Evolutionary conservation across 1,284 basidiomycete genomes (phyloP).

Genomic region (Pseudozyma pruni): DNA sequence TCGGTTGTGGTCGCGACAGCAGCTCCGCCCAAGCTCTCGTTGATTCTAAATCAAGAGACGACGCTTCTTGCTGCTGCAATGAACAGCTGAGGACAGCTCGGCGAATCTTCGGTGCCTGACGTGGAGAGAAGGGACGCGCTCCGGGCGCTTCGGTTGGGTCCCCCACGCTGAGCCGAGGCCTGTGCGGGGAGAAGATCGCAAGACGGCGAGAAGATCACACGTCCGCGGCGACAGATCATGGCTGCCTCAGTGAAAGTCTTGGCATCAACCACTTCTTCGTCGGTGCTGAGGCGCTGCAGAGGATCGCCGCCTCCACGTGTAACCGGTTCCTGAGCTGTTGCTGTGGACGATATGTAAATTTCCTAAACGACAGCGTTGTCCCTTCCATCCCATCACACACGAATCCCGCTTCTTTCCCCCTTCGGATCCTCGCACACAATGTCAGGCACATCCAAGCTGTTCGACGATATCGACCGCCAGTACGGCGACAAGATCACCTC

Average conservation of each 20-base stretch:
- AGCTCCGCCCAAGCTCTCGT: too few relatives aligned
- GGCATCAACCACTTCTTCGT: not conserved
- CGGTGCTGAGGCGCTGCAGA: not conserved
- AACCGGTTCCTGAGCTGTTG: too few relatives aligned
- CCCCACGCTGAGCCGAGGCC: not conserved
- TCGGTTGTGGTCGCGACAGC: too few relatives aligned
- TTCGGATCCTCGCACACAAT: slow-evolving; percentile 8
- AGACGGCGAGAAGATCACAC: too few relatives aligned
- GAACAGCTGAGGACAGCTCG: too few relatives aligned
- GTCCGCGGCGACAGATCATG: too few relatives aligned
- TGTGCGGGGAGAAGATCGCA: slow-evolving; percentile 6
- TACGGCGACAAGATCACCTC: slow-evolving; percentile 14
- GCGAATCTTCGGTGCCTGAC: slow-evolving; percentile 1
- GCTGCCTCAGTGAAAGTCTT: slow-evolving; percentile 5
- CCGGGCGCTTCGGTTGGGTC: not conserved
- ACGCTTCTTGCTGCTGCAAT: too few relatives aligned
- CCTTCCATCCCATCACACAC: not conserved
- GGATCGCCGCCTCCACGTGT: slow-evolving; percentile 16
- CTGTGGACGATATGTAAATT: too few relatives aligned
- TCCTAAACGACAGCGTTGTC: too few relatives aligned
- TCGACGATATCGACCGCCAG: slow-evolving; percentile 22
- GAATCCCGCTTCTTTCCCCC: not conserved
- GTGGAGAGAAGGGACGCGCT: not conserved
- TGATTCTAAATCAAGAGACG: too few relatives aligned
- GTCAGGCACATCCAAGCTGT: slow-evolving; percentile 47